Conservation (phyloP, 1,284 basidiomycete genomes). For the Porodaedalea pini region DNA sequence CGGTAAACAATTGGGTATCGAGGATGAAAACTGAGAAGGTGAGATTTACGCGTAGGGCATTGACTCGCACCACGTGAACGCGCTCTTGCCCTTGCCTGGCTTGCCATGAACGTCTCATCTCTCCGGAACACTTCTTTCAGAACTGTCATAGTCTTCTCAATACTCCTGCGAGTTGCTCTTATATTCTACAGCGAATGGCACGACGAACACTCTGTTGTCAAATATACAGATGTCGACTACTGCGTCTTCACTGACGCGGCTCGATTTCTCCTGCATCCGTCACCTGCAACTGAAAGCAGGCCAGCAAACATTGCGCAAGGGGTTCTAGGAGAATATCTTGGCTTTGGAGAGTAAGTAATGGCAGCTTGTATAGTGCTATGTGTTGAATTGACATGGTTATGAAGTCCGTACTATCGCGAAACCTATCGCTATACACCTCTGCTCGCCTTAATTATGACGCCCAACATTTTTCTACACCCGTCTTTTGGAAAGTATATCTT, state of each 20-base stretch:
- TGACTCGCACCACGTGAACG: neutral
- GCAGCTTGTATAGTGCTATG: conserved; percentile 1
- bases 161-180: conserved; percentile 61
- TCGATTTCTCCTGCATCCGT: conserved; percentile 48
- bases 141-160: conserved; percentile 51
- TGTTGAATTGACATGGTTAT: conserved; percentile 9
- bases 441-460: conserved; percentile 77
- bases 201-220: conserved; percentile 76
- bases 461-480: conserved; percentile 76
- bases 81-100: neutral
- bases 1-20: too few species aligned
- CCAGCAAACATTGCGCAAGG: conserved; percentile 58
- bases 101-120: conserved; percentile 1
- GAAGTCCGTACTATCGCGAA: conserved; percentile 86
- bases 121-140: conserved; percentile 40
- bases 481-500: conserved; percentile 92
- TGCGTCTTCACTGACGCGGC: conserved; percentile 93
- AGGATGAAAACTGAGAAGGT: too few species aligned
- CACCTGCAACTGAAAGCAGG: conserved; percentile 21
- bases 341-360: conserved; percentile 64
- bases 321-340: conserved; percentile 43
- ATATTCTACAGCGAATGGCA: conserved; percentile 88
- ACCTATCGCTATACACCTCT: conserved; percentile 98
- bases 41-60: too few species aligned
- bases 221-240: conserved; percentile 98